phyloP scores from a whole-genome alignment of 2,329 filamentous ascomycete species.

The Pyrenophora seminiperda region DNA sequence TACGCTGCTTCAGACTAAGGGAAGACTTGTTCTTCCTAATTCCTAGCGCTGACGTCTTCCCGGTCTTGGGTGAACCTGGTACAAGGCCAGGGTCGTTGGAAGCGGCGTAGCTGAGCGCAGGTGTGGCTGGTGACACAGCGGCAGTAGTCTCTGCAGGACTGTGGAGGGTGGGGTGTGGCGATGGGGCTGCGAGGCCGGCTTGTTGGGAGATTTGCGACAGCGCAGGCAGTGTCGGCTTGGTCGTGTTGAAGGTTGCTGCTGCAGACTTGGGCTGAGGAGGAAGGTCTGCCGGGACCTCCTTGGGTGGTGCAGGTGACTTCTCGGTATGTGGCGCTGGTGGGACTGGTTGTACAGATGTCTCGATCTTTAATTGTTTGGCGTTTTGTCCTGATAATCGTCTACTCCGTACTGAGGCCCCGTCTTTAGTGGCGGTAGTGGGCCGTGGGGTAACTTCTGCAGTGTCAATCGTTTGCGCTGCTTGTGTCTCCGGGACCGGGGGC shows the following conservation, averaged over 20 bases:
- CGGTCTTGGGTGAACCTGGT: constrained; percentile 44
- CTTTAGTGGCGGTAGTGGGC: constrained; percentile 32
- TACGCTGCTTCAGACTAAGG: constrained; percentile 73
- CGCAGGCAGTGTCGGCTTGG: constrained; percentile 40
- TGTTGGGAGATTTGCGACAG: constrained; percentile 38
- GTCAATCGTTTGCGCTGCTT: constrained; percentile 30
- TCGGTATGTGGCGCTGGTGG: constrained; percentile 43
- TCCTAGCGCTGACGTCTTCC: constrained; percentile 36
- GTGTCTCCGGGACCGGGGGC: constrained; percentile 39
- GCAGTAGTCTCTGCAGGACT: constrained; percentile 50
- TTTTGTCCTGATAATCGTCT: constrained; percentile 81
- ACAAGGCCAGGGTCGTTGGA: constrained; percentile 51
- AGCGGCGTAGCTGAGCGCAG: constrained; percentile 45
- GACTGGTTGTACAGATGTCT: constrained; percentile 63
- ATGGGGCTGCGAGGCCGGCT: constrained; percentile 36
- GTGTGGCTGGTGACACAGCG: constrained; percentile 48
- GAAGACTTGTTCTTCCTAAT: constrained; percentile 59
- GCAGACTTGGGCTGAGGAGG: constrained; percentile 46
- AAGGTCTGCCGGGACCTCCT: constrained; percentile 40
- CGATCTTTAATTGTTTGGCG: constrained; percentile 83
- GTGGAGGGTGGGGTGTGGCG: constrained; percentile 44
- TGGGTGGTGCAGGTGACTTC: constrained; percentile 39
- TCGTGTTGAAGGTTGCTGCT: constrained; percentile 35
- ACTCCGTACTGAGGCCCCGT: constrained; percentile 64
- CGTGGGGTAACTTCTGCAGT: constrained; percentile 37